Evolutionary conservation across 2,329 filamentous ascomycete genomes (phyloP), one percentile per base, ranked within the genome.

Genomic region (Thelonectria rubi): DNA sequence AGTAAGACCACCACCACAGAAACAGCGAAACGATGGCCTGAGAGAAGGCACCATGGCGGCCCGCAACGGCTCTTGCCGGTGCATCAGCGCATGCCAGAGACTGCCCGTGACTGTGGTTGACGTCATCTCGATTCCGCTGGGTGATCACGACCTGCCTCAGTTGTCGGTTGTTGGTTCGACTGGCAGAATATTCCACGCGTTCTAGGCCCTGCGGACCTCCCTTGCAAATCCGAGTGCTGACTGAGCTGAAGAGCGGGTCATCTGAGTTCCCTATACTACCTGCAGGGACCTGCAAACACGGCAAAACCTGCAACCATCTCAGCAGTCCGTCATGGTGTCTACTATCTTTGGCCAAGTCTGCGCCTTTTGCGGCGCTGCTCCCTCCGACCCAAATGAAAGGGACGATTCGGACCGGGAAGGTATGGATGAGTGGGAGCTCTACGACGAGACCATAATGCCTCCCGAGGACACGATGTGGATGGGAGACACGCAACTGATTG

Each of bases 61-160:
- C 58, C 42, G 48, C 26, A 51, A 24, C 48, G 48, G 53, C 45
- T 40, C 9, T 21, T 32, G 55, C 43, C 49, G 50, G 39, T 17
- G 55, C 26, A 24, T 49, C 49, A 62, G 42, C 18, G 55, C 20
- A 32, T 32, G 47, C 55, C 55, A 55, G 43, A 62, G 37, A 43
- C 49, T 26, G 20, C n/a, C 37, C 11, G 39, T 14, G 14, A 18
- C 12, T 34, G 53, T 48, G 15, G 37, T 10, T 42, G 49, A 40
- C 39, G 45, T 37, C 49, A 54, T 54, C 5, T 6, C 26, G 8
- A 30, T 30, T 30, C 26, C 4, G 4, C 4, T 30, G 26, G 26
- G 10, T 30, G 26, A 30, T 30, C 26, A 9, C 26, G 26, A 30
- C 26, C n/a, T 30, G 26, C 26, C 21, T 24, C 7, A 21, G 42